phyloP scores from a whole-genome alignment of 176 grass and related monocot genomes.

The Eleusine indica region DNA sequence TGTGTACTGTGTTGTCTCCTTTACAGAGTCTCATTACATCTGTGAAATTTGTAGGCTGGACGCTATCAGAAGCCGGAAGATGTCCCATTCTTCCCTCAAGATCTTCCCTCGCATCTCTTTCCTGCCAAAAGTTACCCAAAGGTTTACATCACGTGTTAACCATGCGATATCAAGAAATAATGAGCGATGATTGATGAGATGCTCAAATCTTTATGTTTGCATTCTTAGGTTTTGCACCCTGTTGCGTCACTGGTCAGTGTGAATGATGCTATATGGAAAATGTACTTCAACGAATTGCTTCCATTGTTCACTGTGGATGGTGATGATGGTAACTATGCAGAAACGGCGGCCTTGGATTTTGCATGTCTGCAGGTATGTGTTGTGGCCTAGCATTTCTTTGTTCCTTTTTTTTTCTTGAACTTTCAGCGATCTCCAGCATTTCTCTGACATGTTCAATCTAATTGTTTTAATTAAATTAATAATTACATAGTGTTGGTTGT shows the following conservation, averaged over 20 bases:
- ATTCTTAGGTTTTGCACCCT: conserved; percentile 67
- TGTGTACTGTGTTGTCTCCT: background rate
- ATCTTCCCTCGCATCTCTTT: conserved; percentile 52
- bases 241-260: conserved; percentile 55
- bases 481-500: background rate
- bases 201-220: background rate
- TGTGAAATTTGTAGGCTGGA: conserved; percentile 52
- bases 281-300: conserved; percentile 82
- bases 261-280: conserved; percentile 83
- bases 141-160: conserved; percentile 31
- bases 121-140: conserved; percentile 44
- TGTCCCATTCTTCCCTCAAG: conserved; percentile 75
- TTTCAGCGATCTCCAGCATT: background rate
- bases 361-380: conserved; percentile 75
- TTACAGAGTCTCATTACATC: background rate
- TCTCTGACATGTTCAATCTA: conserved; percentile 2
- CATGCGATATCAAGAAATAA: conserved; percentile 1
- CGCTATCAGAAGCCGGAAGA: conserved; percentile 88
- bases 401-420: background rate
- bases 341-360: conserved; percentile 73
- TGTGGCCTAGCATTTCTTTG: background rate
- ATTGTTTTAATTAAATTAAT: background rate
- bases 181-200: background rate
- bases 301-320: conserved; percentile 73
- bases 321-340: conserved; percentile 77